Base-by-base conservation (phyloP, 2,329 filamentous ascomycete genomes). In the Phialocephala subalpina region DNA sequence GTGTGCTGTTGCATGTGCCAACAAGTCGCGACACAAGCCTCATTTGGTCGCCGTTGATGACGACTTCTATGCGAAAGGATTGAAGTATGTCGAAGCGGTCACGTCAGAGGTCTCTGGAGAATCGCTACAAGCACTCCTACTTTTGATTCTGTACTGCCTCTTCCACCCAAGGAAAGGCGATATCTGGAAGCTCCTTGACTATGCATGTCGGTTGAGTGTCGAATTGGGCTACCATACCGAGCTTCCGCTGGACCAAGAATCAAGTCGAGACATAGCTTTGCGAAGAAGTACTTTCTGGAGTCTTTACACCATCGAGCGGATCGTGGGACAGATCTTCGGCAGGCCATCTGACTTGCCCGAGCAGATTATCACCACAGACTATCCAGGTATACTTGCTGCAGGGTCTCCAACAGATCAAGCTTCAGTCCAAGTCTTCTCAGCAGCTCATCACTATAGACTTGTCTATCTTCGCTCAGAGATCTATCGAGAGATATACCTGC, bases 301-400 rank as follows among this genome's bases (percentile, higher is more conserved):
- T 11, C 69, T 79, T 1, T 79, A 79, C 60, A 74, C 76, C 52
- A 74, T 78, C 45, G 77, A 79, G 66, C 71, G 77, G 33, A 78
- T 77, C 22, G 73, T 77, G 35, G 76, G 77, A 2, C 77, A 79
- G 65, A 72, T 78, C n/a, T 77, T 78, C 64, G 77, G 77, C 25
- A 74, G 77, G 45, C 74, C 76, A 22, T 76, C 75, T 14, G 77
- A 79, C 64, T 68, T 79, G n/a, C 74, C 76, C 5, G 77, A 78
- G 70, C 72, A 76, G 0, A 78, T 78, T 53, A 79, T 79, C 62
- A 78, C 76, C 0, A 75, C 76, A 2, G 73, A 77, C 36, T 79
- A 79, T 16, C 47, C 47, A 2, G 27, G 27, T 3, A 53, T 53
- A 5, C 47, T 53, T 4, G 47, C 20, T 3, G 16, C 47, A 25